Evolutionary conservation across 306 rosid species (phyloP), one percentile per base, ranked within the genome.

Genomic region (Neltuma alba): DNA sequence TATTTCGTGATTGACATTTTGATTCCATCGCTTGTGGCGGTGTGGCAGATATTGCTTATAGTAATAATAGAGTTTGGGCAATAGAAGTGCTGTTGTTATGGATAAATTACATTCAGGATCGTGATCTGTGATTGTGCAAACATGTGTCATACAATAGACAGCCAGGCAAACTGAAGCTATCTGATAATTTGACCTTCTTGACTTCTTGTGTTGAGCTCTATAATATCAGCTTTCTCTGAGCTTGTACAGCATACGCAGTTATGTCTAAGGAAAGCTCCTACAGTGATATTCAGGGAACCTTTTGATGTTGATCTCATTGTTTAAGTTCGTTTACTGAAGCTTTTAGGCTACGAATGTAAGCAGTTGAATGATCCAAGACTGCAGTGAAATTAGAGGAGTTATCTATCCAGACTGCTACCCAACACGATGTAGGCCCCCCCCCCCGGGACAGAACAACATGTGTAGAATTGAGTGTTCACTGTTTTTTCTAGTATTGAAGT

Each of bases 271-370:
- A 23, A 42, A 66, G 61, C 58, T 52, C 31, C 38, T 28, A 9
- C 74, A 50, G 69, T 66, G 65, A 52, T 33, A 74, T 80, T 52
- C 34, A 65, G 21, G 18, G 52, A 38, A 23, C 45, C 55, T 72
- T 79, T 71, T 60, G 34, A 48, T 21, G 27, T 45, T 14, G 7
- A 31, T 31, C 31, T 20, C 14, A 41, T 25, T 64, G 38, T 48
- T n/a, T 61, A 47, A 61, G 37, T 47, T 20, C 14, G 55, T 47
- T 47, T 37, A 3, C 47, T 9, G 30, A 27, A 67, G 33, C 10
- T 67, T 67, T 67, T 21, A n/a, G 9, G 23, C 33, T 18, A 45
- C 61, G 40, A 57, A 42, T 4, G 30, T 40, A 12, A 63, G 47
- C 58, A 34, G 10, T 79, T 27, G 68, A 38, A 41, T 38, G 33